Evolutionary conservation across 2,329 filamentous ascomycete species (phyloP), one percentile per base, ranked within the genome.

Genomic region (Akanthomyces muscarius): DNA sequence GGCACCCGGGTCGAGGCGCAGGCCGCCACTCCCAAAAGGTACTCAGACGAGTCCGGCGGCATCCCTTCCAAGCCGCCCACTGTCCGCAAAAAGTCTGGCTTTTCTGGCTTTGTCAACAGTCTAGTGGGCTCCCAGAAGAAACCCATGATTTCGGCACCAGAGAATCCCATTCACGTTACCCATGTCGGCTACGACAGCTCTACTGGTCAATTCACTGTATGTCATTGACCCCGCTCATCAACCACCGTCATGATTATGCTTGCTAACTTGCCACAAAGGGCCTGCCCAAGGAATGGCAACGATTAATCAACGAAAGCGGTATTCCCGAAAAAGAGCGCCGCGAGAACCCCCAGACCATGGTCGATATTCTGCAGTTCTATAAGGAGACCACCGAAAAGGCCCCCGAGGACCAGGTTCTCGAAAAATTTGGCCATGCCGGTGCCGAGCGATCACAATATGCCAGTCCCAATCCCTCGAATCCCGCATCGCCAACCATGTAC

Each of bases 141-240:
- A 67, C 92, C 95, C 53, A 87, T 94, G 75, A 99, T 99, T 71
- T 98, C 95, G n/a, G 91, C 92, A 44, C 95, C 95, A 61, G 93
- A 97, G 76, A 98, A 99, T 71, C 95, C 95, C 55, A 92, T 98
- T 65, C 95, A 98, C 77, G 91, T 99, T 70, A 98, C 94, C 63
- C 95, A 99, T 76, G 95, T 99, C 68, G 94, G 94, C 69, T 97
- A 97, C 75, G 94, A 99, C 77, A 96, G 95, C 78, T 85, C 91
- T 71, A 98, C 95, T 4, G 95, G 95, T 68, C 91, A 97, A 78
- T 99, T 97, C 76, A 98, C 94, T 63, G 92, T 96, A 82, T 72
- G 88, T 84, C 60, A 64, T 55, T 18, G 47, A 60, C 57, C 45
- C 41, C 65, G 68, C 63, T 55, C 58, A 33, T 51, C 56, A 58